phyloP scores from a whole-genome alignment of 306 rosid species.

The Parietaria judaica region DNA sequence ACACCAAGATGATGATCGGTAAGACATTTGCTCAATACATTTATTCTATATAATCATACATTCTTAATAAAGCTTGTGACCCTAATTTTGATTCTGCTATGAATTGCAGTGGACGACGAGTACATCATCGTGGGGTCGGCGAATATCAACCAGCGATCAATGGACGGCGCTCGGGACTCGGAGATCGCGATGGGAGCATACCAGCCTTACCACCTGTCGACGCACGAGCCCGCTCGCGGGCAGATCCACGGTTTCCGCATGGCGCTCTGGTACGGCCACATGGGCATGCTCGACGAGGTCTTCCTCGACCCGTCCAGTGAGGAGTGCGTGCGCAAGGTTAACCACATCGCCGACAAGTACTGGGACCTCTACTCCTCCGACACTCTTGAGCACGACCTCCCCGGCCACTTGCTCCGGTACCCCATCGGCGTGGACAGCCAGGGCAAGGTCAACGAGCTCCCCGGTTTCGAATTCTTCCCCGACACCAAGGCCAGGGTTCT shows the following conservation, averaged over 20 bases:
- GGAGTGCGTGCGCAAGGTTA: slow-evolving; percentile 32
- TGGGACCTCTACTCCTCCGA: slow-evolving; percentile 45
- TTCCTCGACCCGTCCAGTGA: slow-evolving; percentile 35
- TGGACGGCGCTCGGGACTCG: slow-evolving; percentile 45
- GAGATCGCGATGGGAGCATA: slow-evolving; percentile 49
- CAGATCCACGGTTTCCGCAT: slow-evolving; percentile 44
- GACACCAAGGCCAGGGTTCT: slow-evolving; percentile 43
- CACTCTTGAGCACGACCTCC: slow-evolving; percentile 31
- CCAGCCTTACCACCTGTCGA: slow-evolving; percentile 38
- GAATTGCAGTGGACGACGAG: slow-evolving; percentile 37
- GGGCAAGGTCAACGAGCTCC: slow-evolving; percentile 23
- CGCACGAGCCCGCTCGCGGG: slow-evolving; percentile 37
- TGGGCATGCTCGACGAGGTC: slow-evolving; percentile 36
- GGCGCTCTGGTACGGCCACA: slow-evolving; percentile 43
- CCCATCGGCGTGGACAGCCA: slow-evolving; percentile 29
- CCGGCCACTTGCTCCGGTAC: slow-evolving; percentile 43
- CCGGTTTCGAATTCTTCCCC: slow-evolving; percentile 36
- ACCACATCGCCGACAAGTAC: slow-evolving; percentile 38
- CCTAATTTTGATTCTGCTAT: no score
- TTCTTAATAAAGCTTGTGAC: no score
- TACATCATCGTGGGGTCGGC: slow-evolving; percentile 52
- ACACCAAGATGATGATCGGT: slow-evolving; percentile 51
- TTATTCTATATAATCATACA: no score
- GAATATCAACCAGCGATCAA: slow-evolving; percentile 47
- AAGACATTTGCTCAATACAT: background rate